Conservation (phyloP, 306 rosid species). For the Aeschynomene evenia region DNA sequence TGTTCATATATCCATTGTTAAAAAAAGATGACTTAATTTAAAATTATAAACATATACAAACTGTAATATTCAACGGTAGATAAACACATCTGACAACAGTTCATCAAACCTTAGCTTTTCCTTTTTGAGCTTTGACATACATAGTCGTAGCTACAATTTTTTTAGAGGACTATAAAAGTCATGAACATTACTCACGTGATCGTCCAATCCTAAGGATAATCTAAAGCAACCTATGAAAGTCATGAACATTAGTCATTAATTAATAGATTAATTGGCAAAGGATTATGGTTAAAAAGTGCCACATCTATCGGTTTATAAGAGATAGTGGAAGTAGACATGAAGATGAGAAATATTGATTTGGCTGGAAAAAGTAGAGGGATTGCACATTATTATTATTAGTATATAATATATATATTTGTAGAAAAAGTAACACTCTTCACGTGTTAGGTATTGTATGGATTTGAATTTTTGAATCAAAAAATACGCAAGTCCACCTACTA, state of each 20-base stretch:
- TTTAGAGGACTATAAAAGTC: not conserved
- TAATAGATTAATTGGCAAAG: not conserved
- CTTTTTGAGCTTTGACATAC: not conserved
- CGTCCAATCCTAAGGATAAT: not conserved
- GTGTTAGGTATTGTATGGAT: slow-evolving; percentile 30
- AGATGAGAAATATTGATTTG: not conserved
- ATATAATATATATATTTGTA: too few relatives aligned
- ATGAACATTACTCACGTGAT: not conserved
- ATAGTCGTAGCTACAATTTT: not conserved
- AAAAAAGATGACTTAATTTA: too few relatives aligned
- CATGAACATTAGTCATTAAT: not conserved
- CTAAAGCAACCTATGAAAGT: not conserved
- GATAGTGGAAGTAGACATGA: not conserved
- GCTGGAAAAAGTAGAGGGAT: not conserved
- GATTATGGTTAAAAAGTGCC: not conserved
- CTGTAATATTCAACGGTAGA: not conserved
- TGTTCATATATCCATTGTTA: too few relatives aligned
- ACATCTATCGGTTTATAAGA: not conserved
- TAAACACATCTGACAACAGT: not conserved
- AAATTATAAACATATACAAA: not conserved
- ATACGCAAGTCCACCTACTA: not conserved
- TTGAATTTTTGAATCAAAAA: not conserved
- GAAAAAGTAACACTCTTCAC: slow-evolving; percentile 6
- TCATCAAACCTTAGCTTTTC: not conserved
- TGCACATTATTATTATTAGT: too few relatives aligned